Base-by-base conservation (phyloP, 768 basidiomycete genomes). In the Boletellus ananas region DNA sequence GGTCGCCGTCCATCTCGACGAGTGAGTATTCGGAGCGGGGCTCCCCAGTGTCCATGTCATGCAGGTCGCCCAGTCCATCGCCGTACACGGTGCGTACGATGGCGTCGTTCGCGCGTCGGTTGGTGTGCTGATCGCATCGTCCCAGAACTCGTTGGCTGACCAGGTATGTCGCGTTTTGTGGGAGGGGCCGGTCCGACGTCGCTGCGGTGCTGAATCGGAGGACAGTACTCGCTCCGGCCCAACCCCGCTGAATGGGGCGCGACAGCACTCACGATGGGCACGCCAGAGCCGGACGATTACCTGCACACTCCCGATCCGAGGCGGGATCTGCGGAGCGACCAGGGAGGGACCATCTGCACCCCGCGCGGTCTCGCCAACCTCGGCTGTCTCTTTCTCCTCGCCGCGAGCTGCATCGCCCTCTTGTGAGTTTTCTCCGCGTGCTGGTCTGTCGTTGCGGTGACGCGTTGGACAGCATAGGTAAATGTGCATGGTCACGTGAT, bases 241-340 rank as follows among this genome's bases (percentile, higher is more conserved):
- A 65, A 75, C 49, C 78, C 80, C 18, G 74, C 78, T 1, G 72
- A 72, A 23, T 70, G 78, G 72, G 82, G 80, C 64, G 69, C 75
- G 4, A 59, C 70, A 34, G 71, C 77, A 3, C 60, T 79, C n/a
- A 56, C 58, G 25, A 61, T 76, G 53, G 70, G 72, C 35, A 60
- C 58, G 0, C 72, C 74, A n/a, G 84, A 86, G 47, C 72, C 76
- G 0, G 84, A 87, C 54, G 85, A 87, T 58, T 67, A 74, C 43
- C 72, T 87, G 3, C 85, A 87, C 58, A 81, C 79, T 55, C 85
- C 85, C 0, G 78, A 83, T 63, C 78, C 81, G 4, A 70, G 61
- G 29, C 72, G 79, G 17, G 79, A 84, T 54, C 61, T 72, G 39
- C 74, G 74, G 58, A 74, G 72, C n/a, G 81, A 85, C 61, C 64